Percentiles rank a stretch among this genome's conserved stretches.
Evolutionary conservation across 2,329 filamentous ascomycete species (phyloP).

Genomic region (Harringtonia aguacate): DNA sequence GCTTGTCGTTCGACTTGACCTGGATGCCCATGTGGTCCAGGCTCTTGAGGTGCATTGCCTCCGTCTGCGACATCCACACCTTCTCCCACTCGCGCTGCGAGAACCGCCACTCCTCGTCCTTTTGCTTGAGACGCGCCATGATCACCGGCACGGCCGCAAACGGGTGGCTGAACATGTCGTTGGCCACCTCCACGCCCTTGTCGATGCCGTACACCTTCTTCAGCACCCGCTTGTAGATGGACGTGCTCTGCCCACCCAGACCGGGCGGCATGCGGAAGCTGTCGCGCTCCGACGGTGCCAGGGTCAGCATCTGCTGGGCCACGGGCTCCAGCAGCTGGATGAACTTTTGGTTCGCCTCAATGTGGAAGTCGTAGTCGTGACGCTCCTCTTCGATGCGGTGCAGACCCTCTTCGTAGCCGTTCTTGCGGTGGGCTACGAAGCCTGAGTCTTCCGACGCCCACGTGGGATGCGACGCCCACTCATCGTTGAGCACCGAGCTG

Average conservation of each 20-base stretch:
- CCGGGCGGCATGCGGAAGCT: slow-evolving; percentile 71
- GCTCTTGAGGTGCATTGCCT: slow-evolving; percentile 90
- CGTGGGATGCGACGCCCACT: slow-evolving; percentile 97
- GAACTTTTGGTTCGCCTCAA: slow-evolving; percentile 87
- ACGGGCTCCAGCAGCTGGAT: slow-evolving; percentile 94
- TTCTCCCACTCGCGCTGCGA: slow-evolving; percentile 96
- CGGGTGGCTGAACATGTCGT: slow-evolving; percentile 74
- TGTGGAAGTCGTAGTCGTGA: slow-evolving; percentile 97
- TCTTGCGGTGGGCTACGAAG: slow-evolving; percentile 96
- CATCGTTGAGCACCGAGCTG: slow-evolving; percentile 85
- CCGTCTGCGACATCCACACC: slow-evolving; percentile 93
- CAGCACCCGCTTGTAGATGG: slow-evolving; percentile 92
- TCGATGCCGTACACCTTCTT: slow-evolving; percentile 94
- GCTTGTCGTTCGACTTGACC: slow-evolving; percentile 82
- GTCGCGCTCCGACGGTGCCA: slow-evolving; percentile 61
- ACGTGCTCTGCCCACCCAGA: slow-evolving; percentile 85
- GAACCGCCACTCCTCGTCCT: slow-evolving; percentile 95
- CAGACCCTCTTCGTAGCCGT: slow-evolving; percentile 84
- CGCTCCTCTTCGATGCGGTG: slow-evolving; percentile 96
- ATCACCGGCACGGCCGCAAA: slow-evolving; percentile 83
- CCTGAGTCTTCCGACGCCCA: slow-evolving; percentile 98
- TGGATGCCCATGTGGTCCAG: slow-evolving; percentile 93
- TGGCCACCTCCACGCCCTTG: slow-evolving; percentile 72
- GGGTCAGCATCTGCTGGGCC: slow-evolving; percentile 76
- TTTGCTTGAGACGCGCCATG: slow-evolving; percentile 82